phyloP scores from a whole-genome alignment of 163 green algal genomes.

The Chlorella variabilis region DNA sequence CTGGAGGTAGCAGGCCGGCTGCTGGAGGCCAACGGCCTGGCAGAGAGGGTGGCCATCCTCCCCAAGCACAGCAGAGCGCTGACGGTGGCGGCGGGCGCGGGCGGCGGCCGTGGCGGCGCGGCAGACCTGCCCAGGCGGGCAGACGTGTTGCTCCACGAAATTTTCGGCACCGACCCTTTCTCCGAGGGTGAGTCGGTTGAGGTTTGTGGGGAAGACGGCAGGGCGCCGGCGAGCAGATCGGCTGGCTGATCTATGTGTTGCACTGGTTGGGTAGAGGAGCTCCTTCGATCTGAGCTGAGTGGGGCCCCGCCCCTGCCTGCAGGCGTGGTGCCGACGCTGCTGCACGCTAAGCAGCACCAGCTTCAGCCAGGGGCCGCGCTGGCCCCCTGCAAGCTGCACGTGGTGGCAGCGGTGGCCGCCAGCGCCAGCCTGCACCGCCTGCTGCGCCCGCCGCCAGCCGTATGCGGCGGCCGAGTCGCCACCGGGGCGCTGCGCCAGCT shows the following conservation, averaged over 20 bases:
- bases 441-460: background rate
- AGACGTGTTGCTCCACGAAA: slow-evolving; percentile 7
- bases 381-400: slow-evolving; percentile 3
- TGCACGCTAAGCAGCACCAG: slow-evolving; percentile 18
- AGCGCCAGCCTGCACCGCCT: background rate
- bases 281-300: too few species aligned
- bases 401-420: slow-evolving; percentile 4
- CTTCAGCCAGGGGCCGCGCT: background rate
- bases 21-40: slow-evolving; percentile 10
- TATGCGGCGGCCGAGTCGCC: background rate
- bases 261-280: too few species aligned
- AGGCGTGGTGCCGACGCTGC: slow-evolving; percentile 6
- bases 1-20: background rate
- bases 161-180: slow-evolving; percentile 18
- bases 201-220: background rate
- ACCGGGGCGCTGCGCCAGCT: slow-evolving; percentile 6
- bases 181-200: background rate
- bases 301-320: too few species aligned
- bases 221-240: background rate
- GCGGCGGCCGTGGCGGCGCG: background rate
- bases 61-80: slow-evolving; percentile 4
- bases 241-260: too few species aligned
- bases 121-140: slow-evolving; percentile 3
- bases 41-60: slow-evolving; percentile 1
- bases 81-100: background rate